Evolutionary conservation across 805 yeast species (phyloP).

Genomic region (Suhomyces tanzawaensis): DNA sequence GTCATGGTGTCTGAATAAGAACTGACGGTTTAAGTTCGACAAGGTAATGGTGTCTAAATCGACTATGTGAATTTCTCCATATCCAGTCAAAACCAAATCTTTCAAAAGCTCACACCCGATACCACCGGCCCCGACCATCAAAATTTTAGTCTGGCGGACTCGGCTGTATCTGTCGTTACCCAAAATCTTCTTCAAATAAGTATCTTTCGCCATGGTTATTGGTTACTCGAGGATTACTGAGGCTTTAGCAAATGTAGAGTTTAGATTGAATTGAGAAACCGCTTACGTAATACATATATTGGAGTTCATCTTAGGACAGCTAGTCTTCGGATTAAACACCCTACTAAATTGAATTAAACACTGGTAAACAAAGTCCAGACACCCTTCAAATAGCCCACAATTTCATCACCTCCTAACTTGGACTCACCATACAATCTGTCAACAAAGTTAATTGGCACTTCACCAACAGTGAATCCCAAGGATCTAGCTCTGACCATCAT

Average conservation of each 20-base stretch:
- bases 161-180: constrained; percentile 33
- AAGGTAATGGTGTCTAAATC: constrained; percentile 94
- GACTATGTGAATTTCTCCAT: constrained; percentile 86
- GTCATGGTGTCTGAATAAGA: constrained; percentile 83
- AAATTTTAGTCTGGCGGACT: constrained; percentile 49
- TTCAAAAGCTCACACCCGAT: constrained; percentile 91
- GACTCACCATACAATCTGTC: constrained; percentile 78
- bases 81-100: constrained; percentile 73
- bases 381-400: constrained; percentile 73
- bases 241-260: too few species aligned
- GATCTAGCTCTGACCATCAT: constrained; percentile 82
- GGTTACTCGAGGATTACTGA: background rate
- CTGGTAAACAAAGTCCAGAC: constrained; percentile 67
- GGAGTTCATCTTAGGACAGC: too few species aligned
- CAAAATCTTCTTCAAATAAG: constrained; percentile 43
- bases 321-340: too few species aligned
- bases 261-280: background rate
- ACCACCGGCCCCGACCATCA: constrained; percentile 95
- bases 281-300: background rate
- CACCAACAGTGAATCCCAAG: constrained; percentile 71
- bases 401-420: constrained; percentile 79
- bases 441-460: constrained; percentile 75
- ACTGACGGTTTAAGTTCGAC: constrained; percentile 90
- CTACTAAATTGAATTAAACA: constrained; percentile 35
- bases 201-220: constrained; percentile 34